Evolutionary conservation across 2,329 filamentous ascomycete genomes (phyloP).

Genomic region (Onygenales sp.): DNA sequence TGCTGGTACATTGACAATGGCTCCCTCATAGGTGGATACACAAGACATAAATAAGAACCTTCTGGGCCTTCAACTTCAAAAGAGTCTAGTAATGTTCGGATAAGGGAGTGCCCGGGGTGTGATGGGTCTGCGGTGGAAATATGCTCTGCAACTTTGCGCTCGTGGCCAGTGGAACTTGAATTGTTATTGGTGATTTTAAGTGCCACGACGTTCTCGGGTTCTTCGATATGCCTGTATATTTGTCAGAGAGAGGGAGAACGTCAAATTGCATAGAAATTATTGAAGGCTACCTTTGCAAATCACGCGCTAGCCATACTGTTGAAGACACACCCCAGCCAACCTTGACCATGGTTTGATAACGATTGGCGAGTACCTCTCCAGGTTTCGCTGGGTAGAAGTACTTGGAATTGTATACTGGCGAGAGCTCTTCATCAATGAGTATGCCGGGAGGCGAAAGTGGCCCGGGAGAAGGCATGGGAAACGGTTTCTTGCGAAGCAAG

Average conservation of each 20-base stretch:
- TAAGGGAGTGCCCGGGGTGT: constrained; percentile 24
- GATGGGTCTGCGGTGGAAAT: constrained; percentile 23
- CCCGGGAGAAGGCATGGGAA: constrained; percentile 17
- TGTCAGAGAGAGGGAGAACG: constrained; percentile 15
- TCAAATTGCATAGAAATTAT: constrained; percentile 12
- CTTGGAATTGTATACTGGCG: constrained; percentile 19
- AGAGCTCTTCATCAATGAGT: constrained; percentile 22
- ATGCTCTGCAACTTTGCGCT: constrained; percentile 25
- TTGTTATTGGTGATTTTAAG: constrained; percentile 22
- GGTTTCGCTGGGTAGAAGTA: constrained; percentile 22
- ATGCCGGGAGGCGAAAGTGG: constrained; percentile 15
- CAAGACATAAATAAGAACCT: constrained; percentile 28
- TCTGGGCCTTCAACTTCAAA: constrained; percentile 23
- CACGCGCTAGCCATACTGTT: constrained; percentile 23
- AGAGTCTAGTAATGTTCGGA: constrained; percentile 26
- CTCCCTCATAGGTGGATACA: constrained; percentile 31
- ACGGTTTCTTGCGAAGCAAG: constrained; percentile 19
- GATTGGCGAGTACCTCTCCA: constrained; percentile 20
- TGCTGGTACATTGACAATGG: constrained; percentile 26
- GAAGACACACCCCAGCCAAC: constrained; percentile 22
- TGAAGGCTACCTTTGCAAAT: constrained; percentile 19
- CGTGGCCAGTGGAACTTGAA: constrained; percentile 14
- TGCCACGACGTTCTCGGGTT: constrained; percentile 18
- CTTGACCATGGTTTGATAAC: constrained; percentile 21
- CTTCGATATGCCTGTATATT: constrained; percentile 16